Conservation (phyloP, 1,139 yeast genomes). For the Suhomyces terraborum region DNA sequence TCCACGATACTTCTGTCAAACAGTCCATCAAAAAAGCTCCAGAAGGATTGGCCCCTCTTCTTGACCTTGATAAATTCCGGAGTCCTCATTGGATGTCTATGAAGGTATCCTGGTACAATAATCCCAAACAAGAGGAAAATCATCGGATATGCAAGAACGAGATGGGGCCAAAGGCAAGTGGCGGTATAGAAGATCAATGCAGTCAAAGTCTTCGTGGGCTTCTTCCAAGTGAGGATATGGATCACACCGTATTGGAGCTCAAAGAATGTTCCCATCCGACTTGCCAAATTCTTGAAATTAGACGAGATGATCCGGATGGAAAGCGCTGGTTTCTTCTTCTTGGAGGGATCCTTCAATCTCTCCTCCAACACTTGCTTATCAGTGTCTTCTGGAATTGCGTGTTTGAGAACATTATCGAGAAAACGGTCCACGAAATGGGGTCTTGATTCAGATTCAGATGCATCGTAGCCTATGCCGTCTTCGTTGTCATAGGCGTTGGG, state of each 20-base stretch:
- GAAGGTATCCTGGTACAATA: constrained; percentile 70
- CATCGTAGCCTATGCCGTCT: not conserved
- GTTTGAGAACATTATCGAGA: constrained; percentile 52
- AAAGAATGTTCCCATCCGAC: constrained; percentile 55
- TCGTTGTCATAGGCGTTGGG: constrained; percentile 4
- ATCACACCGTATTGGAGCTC: constrained; percentile 57
- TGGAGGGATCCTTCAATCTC: constrained; percentile 47
- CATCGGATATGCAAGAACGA: constrained; percentile 66
- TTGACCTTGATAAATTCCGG: constrained; percentile 47
- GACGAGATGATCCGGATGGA: constrained; percentile 51
- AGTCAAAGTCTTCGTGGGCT: constrained; percentile 59
- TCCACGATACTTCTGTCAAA: constrained; percentile 42
- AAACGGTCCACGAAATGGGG: constrained; percentile 61
- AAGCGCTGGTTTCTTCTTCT: constrained; percentile 48
- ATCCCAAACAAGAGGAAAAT: constrained; percentile 56
- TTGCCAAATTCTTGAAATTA: constrained; percentile 55
- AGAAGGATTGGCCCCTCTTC: constrained; percentile 57
- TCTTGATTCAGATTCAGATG: constrained; percentile 12
- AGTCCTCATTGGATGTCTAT: constrained; percentile 64
- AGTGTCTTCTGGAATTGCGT: constrained; percentile 50
- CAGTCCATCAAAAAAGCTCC: constrained; percentile 51
- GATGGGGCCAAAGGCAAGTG: constrained; percentile 68
- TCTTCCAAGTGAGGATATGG: constrained; percentile 62
- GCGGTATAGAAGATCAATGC: constrained; percentile 56
- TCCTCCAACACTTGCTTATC: constrained; percentile 48